These are phyloP conservation scores for Fragilaria crotonensis DNA, from an alignment of 108 stramenopile species.

Conservation along the genomic window DNA sequence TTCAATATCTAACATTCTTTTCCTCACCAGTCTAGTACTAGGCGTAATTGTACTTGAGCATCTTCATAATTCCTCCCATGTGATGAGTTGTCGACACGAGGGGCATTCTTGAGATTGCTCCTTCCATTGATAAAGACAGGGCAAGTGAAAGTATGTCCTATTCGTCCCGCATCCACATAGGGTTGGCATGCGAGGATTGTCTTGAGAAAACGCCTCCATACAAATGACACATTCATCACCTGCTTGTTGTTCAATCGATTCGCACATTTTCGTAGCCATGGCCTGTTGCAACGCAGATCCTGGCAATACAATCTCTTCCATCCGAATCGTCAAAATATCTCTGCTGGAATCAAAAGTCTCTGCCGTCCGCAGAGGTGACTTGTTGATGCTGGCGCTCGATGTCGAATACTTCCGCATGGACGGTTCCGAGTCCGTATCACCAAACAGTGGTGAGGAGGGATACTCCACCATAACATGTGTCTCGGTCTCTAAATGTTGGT, in stretches of 20 bases:
- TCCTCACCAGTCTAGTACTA: too few species aligned
- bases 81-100: slow-evolving; percentile 20
- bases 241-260: slow-evolving; percentile 1
- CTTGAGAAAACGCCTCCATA: slow-evolving; percentile 27
- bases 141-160: slow-evolving; percentile 41
- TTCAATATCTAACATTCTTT: too few species aligned
- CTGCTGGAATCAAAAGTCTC: slow-evolving; percentile 10
- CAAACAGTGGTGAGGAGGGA: too few species aligned
- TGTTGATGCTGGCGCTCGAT: too few species aligned
- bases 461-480: too few species aligned
- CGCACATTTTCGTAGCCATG: slow-evolving; percentile 14
- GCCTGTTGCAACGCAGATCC: slow-evolving; percentile 26
- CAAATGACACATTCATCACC: slow-evolving; percentile 45
- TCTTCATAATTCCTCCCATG: slow-evolving; percentile 41
- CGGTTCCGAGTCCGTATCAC: too few species aligned
- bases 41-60: too few species aligned
- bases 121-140: slow-evolving; percentile 43
- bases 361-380: slow-evolving; percentile 27
- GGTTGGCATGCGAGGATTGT: slow-evolving; percentile 40
- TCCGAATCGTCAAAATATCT: slow-evolving; percentile 14
- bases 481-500: too few species aligned
- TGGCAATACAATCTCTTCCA: slow-evolving; percentile 29
- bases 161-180: slow-evolving; percentile 39
- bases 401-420: too few species aligned
- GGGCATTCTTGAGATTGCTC: slow-evolving; percentile 28